These are phyloP conservation scores for Achaetomiella virescens DNA, from an alignment of 495 filamentous ascomycete species.

Conservation along the genomic window DNA sequence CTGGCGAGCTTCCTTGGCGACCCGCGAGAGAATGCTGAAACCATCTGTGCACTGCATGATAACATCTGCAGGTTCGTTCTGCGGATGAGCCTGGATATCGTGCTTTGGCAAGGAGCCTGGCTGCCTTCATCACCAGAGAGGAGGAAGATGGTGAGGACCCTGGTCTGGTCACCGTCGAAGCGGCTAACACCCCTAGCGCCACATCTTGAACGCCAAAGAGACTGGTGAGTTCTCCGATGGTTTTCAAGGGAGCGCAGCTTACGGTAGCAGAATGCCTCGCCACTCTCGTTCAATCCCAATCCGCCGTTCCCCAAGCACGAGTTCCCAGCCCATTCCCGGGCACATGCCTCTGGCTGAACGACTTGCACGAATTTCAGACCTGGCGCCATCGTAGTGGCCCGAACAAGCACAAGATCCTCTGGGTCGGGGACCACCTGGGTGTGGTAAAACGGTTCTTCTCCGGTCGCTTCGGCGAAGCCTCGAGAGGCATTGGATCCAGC, in stretches of 20 bases:
- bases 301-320: constrained; percentile 14
- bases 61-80: constrained; percentile 30
- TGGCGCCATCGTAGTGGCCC: constrained; percentile 32
- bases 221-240: constrained; percentile 5
- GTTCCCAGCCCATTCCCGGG: constrained; percentile 26
- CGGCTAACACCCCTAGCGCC: constrained; percentile 12
- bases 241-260: neutral
- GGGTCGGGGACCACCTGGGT: constrained; percentile 33
- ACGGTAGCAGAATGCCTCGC: constrained; percentile 23
- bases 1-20: constrained; percentile 32
- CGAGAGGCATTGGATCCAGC: constrained; percentile 27
- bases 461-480: constrained; percentile 24
- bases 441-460: constrained; percentile 33
- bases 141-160: constrained; percentile 16
- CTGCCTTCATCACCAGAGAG: constrained; percentile 18
- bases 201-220: constrained; percentile 22
- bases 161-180: neutral
- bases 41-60: constrained; percentile 25
- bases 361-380: constrained; percentile 29
- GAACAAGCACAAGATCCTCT: constrained; percentile 31
- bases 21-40: constrained; percentile 28
- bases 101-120: constrained; percentile 17
- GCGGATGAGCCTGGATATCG: constrained; percentile 26
- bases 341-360: constrained; percentile 34
- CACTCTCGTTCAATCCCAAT: constrained; percentile 13